These are phyloP conservation scores for Debaryomyces nepalensis DNA, from an alignment of 1,139 yeast genomes.

Conservation along the genomic window DNA sequence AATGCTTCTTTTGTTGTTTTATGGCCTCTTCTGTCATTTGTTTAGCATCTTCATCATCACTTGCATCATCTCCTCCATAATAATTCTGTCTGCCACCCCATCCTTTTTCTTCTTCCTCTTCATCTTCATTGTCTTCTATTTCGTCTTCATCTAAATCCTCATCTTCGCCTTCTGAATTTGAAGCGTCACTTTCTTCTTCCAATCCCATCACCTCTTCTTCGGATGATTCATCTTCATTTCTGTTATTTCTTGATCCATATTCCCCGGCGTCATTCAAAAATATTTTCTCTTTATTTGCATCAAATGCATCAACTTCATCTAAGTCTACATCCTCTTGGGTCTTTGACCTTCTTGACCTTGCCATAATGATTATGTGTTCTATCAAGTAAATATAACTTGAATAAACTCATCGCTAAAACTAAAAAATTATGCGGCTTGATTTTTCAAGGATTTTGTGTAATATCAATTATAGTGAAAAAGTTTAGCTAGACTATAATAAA, in stretches of 20 bases:
- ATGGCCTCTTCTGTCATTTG: conserved; percentile 88
- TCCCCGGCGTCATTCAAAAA: conserved; percentile 63
- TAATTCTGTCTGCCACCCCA: conserved; percentile 87
- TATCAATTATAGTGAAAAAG: background rate
- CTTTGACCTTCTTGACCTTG: conserved; percentile 15
- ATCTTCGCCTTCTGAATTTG: conserved; percentile 34
- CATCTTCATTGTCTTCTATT: conserved; percentile 52
- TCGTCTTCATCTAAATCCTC: conserved; percentile 46
- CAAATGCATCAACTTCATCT: conserved; percentile 76
- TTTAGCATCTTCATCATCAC: conserved; percentile 76
- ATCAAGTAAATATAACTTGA: background rate
- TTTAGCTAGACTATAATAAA: background rate
- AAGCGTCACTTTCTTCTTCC: conserved; percentile 30
- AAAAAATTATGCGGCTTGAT: conserved; percentile 14
- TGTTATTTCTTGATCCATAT: conserved; percentile 31
- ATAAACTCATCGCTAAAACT: conserved; percentile 15
- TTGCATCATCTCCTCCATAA: conserved; percentile 79
- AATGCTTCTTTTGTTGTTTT: conserved; percentile 82
- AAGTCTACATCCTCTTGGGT: conserved; percentile 38
- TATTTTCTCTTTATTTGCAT: conserved; percentile 65
- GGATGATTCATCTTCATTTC: conserved; percentile 44
- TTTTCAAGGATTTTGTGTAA: conserved; percentile 11
- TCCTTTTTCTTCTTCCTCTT: conserved; percentile 57
- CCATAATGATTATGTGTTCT: conserved; percentile 12
- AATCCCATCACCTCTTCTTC: conserved; percentile 33